Evolutionary conservation across 768 basidiomycete genomes (phyloP).

Genomic region (Mycena crocata): DNA sequence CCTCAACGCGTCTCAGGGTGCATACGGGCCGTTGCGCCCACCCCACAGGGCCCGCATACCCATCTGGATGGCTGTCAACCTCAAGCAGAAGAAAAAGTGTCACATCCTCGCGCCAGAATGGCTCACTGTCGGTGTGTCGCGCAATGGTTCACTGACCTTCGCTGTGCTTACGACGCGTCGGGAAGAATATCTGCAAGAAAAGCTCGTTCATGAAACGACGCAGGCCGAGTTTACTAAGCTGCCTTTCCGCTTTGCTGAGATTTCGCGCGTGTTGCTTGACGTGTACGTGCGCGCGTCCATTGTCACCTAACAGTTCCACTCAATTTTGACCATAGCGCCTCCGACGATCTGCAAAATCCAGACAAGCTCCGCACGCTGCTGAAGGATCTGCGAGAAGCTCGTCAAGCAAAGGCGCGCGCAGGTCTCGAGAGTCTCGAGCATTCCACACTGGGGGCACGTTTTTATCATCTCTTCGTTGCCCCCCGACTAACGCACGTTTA

Average conservation of each 20-base stretch:
- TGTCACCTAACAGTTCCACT: neutral
- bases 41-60: conserved; percentile 90
- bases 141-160: neutral
- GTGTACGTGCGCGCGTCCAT: conserved; percentile 65
- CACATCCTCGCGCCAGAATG: conserved; percentile 92
- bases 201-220: conserved; percentile 79
- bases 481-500: neutral
- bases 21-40: conserved; percentile 92
- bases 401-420: conserved; percentile 92
- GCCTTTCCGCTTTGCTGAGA: conserved; percentile 91
- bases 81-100: conserved; percentile 96
- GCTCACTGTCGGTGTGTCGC: conserved; percentile 81
- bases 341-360: conserved; percentile 89
- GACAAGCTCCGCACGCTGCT: conserved; percentile 87
- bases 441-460: conserved; percentile 83
- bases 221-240: conserved; percentile 79
- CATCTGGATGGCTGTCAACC: conserved; percentile 94
- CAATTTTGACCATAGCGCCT: conserved; percentile 78
- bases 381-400: conserved; percentile 95
- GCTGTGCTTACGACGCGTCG: neutral
- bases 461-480: neutral
- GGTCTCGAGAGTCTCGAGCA: conserved; percentile 86
- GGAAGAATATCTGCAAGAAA: conserved; percentile 84
- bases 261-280: conserved; percentile 93
- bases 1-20: conserved; percentile 68